Evolutionary conservation across 768 basidiomycete species (phyloP).

Genomic region (Leccinum obscurum): DNA sequence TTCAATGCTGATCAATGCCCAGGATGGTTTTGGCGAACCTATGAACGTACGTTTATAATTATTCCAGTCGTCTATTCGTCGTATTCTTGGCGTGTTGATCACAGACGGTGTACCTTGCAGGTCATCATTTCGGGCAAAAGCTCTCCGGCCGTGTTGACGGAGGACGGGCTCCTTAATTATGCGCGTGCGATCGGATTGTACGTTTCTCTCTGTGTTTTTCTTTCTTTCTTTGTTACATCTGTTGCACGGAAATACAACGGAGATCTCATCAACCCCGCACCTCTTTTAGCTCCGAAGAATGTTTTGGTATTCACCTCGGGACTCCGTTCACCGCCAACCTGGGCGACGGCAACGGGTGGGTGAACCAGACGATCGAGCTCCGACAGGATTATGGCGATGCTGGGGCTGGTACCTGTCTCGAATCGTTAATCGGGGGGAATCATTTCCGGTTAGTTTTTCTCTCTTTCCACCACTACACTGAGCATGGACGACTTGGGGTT

Average conservation of each 20-base stretch:
- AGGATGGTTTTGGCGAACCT: slow-evolving; percentile 42
- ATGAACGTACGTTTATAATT: slow-evolving; percentile 38
- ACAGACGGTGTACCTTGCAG: slow-evolving; percentile 20
- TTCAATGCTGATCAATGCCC: slow-evolving; percentile 43
- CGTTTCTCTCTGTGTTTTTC: slow-evolving; percentile 16
- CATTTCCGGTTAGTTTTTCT: slow-evolving; percentile 41
- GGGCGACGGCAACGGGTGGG: slow-evolving; percentile 47
- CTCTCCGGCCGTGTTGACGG: slow-evolving; percentile 55
- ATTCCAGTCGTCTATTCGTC: not conserved
- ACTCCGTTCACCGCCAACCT: slow-evolving; percentile 44
- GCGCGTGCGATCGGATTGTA: slow-evolving; percentile 66
- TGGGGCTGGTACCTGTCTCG: slow-evolving; percentile 43
- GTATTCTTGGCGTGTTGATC: not conserved
- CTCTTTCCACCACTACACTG: not conserved
- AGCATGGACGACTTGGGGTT: not conserved
- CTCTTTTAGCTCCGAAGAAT: slow-evolving; percentile 42
- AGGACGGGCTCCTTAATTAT: slow-evolving; percentile 57
- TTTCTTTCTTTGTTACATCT: not conserved
- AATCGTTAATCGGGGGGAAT: slow-evolving; percentile 47
- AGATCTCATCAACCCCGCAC: no score
- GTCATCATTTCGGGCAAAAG: slow-evolving; percentile 68
- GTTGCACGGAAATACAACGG: not conserved
- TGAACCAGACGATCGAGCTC: slow-evolving; percentile 45
- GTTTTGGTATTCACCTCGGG: slow-evolving; percentile 37
- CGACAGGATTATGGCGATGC: slow-evolving; percentile 43